Evolutionary conservation across 2,329 filamentous ascomycete genomes (phyloP).

Genomic region (Phaeophleospora eucalypticola): DNA sequence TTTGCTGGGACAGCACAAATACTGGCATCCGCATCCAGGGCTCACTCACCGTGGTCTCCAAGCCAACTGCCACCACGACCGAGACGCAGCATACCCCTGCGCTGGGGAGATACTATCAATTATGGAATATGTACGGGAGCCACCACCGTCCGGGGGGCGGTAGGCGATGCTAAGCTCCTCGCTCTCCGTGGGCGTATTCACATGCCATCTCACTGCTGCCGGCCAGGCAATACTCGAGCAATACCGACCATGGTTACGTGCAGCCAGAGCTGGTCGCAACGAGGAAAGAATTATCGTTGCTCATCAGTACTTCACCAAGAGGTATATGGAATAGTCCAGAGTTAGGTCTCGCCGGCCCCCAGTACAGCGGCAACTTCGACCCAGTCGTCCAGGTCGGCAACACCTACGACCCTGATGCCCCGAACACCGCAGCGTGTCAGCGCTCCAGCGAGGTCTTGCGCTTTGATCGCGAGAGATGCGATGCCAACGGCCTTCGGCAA

Average conservation of each 20-base stretch:
- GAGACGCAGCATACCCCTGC: slow-evolving; percentile 6
- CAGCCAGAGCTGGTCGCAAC: no score
- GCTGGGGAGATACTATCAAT: not conserved
- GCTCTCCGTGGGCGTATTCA: not conserved
- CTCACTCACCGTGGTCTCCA: slow-evolving; percentile 23
- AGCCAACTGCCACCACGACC: slow-evolving; percentile 13
- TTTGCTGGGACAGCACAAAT: no score
- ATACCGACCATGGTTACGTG: slow-evolving; percentile 6
- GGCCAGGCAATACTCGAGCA: slow-evolving; percentile 15
- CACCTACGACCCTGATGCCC: slow-evolving; percentile 19
- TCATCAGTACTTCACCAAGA: no score
- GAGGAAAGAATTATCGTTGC: no score
- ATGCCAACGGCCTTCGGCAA: no score
- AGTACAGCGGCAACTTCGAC: not conserved
- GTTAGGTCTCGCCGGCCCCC: not conserved
- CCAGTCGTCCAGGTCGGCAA: slow-evolving; percentile 12
- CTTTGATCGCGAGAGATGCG: no score
- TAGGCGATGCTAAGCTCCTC: not conserved
- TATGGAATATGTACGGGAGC: slow-evolving; percentile 1
- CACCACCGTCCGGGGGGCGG: slow-evolving; percentile 1
- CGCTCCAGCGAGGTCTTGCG: no score
- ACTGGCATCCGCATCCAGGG: slow-evolving; percentile 9
- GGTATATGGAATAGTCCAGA: no score
- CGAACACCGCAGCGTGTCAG: no score
- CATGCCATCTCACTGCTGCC: not conserved